Conservation (phyloP, 1,139 yeast species). For the Martiniozyma asiatica region DNA sequence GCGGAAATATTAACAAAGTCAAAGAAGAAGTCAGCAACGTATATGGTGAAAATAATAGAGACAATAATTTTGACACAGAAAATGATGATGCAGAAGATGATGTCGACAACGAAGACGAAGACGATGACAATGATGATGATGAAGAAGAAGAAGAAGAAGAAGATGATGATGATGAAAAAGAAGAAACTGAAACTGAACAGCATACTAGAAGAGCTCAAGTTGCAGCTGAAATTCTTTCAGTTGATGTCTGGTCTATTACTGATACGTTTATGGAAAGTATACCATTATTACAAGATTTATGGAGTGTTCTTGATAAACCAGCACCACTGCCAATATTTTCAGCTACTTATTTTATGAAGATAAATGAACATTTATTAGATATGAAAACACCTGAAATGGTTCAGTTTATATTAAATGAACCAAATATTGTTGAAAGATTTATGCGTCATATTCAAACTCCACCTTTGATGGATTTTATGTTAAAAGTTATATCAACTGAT, state of each 20-base stretch:
- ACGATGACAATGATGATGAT: constrained; percentile 11
- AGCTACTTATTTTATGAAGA: constrained; percentile 86
- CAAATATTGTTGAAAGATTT: constrained; percentile 53
- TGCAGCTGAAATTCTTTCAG: constrained; percentile 82
- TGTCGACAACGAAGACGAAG: constrained; percentile 21
- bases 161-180: constrained; percentile 17
- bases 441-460: constrained; percentile 74
- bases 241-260: constrained; percentile 91
- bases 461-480: constrained; percentile 72
- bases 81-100: constrained; percentile 23
- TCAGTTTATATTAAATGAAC: constrained; percentile 54
- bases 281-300: constrained; percentile 52
- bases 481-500: constrained; percentile 69
- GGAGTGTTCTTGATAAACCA: constrained; percentile 63
- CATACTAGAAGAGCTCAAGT: constrained; percentile 67
- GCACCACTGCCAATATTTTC: constrained; percentile 60
- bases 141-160: constrained; percentile 15
- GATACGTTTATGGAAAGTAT: constrained; percentile 80
- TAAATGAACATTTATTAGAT: constrained; percentile 84
- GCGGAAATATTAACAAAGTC: constrained; percentile 2
- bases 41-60: constrained; percentile 3
- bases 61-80: constrained; percentile 12
- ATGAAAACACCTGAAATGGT: constrained; percentile 83
- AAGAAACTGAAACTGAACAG: constrained; percentile 38
- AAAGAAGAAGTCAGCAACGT: constrained; percentile 4